phyloP scores from a whole-genome alignment of 306 rosid species.

The Herpetospermum pedunculosum region DNA sequence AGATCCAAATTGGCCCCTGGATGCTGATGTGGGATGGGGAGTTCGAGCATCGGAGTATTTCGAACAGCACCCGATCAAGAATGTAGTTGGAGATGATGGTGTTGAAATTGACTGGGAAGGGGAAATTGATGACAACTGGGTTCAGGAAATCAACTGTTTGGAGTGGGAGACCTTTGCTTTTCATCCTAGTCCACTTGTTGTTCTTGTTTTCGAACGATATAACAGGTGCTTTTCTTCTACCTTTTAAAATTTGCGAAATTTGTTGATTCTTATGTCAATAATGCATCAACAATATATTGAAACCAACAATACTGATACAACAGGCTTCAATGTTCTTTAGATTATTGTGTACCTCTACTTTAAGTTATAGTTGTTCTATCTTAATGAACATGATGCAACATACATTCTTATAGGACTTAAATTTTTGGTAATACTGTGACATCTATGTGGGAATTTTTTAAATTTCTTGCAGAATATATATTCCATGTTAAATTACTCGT shows the following conservation, averaged over 20 bases:
- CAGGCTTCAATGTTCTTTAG: neutral
- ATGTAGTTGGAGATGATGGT: slow-evolving; percentile 70
- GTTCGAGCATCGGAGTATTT: slow-evolving; percentile 83
- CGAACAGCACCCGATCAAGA: slow-evolving; percentile 67
- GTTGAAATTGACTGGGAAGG: slow-evolving; percentile 92
- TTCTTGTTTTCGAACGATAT: slow-evolving; percentile 81
- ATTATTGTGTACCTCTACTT: neutral
- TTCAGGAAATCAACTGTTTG: slow-evolving; percentile 84
- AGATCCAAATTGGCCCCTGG: slow-evolving; percentile 68
- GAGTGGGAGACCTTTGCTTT: slow-evolving; percentile 96
- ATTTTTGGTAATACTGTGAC: neutral
- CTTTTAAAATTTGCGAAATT: neutral
- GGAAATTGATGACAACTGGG: slow-evolving; percentile 80
- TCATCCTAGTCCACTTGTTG: slow-evolving; percentile 88
- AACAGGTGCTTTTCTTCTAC: slow-evolving; percentile 33
- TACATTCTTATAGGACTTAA: neutral
- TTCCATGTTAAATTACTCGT: neutral
- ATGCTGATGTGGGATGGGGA: slow-evolving; percentile 96
- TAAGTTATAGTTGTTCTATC: neutral
- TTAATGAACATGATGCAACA: neutral
- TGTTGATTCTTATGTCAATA: neutral
- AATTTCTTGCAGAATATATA: neutral
- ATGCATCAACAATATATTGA: neutral
- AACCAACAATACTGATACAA: neutral
- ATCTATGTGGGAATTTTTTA: neutral